A percentile compares a stretch with the other conserved stretches of the same genome.
These are phyloP conservation scores for Gautieria morchelliformis DNA, from an alignment of 768 basidiomycete species.

Conservation along the genomic window DNA sequence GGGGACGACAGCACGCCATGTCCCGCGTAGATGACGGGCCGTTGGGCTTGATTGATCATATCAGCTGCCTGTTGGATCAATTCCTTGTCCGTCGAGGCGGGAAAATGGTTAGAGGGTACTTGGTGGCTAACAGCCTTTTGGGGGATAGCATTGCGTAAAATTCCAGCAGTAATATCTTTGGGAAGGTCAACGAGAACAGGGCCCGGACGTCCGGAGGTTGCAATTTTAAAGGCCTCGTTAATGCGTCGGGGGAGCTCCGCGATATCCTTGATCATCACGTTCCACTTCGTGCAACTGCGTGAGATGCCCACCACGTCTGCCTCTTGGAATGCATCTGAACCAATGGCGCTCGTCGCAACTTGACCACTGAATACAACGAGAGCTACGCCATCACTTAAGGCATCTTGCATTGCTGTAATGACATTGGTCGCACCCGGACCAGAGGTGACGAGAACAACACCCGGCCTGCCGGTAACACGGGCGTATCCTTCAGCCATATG, in stretches of 20 bases:
- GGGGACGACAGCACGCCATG: conserved; percentile 80
- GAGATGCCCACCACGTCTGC: conserved; percentile 97
- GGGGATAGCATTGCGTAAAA: conserved; percentile 77
- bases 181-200: conserved; percentile 97
- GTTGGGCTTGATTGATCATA: conserved; percentile 86
- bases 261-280: conserved; percentile 99
- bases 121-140: conserved; percentile 80
- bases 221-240: conserved; percentile 99
- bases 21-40: conserved; percentile 89
- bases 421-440: conserved; percentile 98
- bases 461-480: conserved; percentile 93
- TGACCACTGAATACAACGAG: conserved; percentile 94
- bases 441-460: conserved; percentile 95
- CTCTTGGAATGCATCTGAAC: conserved; percentile 99
- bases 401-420: conserved; percentile 96
- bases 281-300: conserved; percentile 97
- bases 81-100: conserved; percentile 48
- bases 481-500: conserved; percentile 99
- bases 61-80: conserved; percentile 77
- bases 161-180: conserved; percentile 95
- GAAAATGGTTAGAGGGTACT: conserved; percentile 67
- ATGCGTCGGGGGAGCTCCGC: conserved; percentile 89
- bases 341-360: conserved; percentile 98
- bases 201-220: conserved; percentile 91
- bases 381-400: conserved; percentile 87